Evolutionary conservation across 495 filamentous ascomycete species (phyloP).

Genomic region (Penicillium atrosanguineum): DNA sequence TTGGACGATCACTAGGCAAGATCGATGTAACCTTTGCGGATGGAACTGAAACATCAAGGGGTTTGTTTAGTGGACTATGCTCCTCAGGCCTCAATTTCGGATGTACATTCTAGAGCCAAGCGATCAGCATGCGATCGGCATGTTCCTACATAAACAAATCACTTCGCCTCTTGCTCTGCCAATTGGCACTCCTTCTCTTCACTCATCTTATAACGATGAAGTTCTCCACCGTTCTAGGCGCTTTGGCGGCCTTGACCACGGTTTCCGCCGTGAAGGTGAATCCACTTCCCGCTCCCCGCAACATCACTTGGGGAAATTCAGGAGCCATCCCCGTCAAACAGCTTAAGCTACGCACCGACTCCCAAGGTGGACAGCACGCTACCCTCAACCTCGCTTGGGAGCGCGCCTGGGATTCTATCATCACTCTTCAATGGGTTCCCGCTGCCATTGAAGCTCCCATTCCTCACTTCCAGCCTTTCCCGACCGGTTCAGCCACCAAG

Average conservation of each 20-base stretch:
- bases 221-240: constrained; percentile 26
- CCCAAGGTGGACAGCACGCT: constrained; percentile 19
- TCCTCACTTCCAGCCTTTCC: constrained; percentile 45
- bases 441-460: constrained; percentile 50
- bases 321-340: constrained; percentile 42
- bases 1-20: not conserved
- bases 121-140: constrained; percentile 22
- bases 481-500: constrained; percentile 38
- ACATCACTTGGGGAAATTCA: constrained; percentile 52
- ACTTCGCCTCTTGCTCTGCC: not conserved
- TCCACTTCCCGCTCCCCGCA: constrained; percentile 52
- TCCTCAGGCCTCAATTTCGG: not conserved
- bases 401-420: constrained; percentile 47
- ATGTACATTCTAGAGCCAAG: not conserved
- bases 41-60: constrained; percentile 17
- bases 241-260: constrained; percentile 24
- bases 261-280: constrained; percentile 48
- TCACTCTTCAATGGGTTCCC: constrained; percentile 50
- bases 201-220: constrained; percentile 27
- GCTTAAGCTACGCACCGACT: constrained; percentile 22
- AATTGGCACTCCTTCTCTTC: not conserved
- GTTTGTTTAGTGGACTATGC: constrained; percentile 5
- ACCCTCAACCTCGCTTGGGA: constrained; percentile 44
- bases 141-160: constrained; percentile 20
- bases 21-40: constrained; percentile 18